Percentiles rank a stretch among this genome's conserved stretches.
Evolutionary conservation across 2,329 filamentous ascomycete species (phyloP).

Genomic region (Fusarium sp.): DNA sequence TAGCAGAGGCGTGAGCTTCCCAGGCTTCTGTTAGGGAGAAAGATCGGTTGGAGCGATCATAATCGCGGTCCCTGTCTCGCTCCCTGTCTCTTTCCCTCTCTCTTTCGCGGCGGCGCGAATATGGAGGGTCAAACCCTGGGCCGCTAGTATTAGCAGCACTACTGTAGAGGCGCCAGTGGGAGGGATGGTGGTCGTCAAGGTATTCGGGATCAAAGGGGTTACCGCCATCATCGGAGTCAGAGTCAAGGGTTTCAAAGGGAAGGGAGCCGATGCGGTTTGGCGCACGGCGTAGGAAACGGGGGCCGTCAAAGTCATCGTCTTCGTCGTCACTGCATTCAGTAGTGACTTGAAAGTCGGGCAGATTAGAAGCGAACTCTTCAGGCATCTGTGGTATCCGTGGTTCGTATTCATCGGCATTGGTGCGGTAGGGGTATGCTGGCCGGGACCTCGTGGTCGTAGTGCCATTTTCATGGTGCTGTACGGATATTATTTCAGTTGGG

Average conservation of each 20-base stretch:
- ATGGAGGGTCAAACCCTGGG: conserved; percentile 22
- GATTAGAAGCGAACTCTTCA: conserved; percentile 59
- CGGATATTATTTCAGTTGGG: conserved; percentile 56
- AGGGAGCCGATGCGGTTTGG: conserved; percentile 64
- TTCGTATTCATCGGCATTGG: conserved; percentile 54
- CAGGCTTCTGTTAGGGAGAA: conserved; percentile 46
- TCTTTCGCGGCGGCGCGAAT: conserved; percentile 26
- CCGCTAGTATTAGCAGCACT: conserved; percentile 20
- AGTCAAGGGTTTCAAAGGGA: conserved; percentile 62
- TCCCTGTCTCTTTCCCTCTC: conserved; percentile 32
- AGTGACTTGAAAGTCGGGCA: conserved; percentile 63
- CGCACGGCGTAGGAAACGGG: conserved; percentile 49
- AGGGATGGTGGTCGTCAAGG: conserved; percentile 40
- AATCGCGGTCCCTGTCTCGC: conserved; percentile 19
- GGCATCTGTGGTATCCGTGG: conserved; percentile 65
- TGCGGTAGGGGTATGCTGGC: conserved; percentile 53
- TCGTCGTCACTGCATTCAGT: conserved; percentile 71
- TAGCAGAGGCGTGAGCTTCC: conserved; percentile 62
- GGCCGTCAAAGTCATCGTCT: conserved; percentile 49
- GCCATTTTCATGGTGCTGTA: conserved; percentile 63
- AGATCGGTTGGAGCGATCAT: conserved; percentile 34
- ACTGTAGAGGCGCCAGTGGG: conserved; percentile 39
- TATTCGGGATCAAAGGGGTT: conserved; percentile 43
- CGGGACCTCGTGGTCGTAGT: conserved; percentile 58
- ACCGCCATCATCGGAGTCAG: conserved; percentile 46